phyloP scores from a whole-genome alignment of 495 filamentous ascomycete genomes.

The Penicillium coffeae region DNA sequence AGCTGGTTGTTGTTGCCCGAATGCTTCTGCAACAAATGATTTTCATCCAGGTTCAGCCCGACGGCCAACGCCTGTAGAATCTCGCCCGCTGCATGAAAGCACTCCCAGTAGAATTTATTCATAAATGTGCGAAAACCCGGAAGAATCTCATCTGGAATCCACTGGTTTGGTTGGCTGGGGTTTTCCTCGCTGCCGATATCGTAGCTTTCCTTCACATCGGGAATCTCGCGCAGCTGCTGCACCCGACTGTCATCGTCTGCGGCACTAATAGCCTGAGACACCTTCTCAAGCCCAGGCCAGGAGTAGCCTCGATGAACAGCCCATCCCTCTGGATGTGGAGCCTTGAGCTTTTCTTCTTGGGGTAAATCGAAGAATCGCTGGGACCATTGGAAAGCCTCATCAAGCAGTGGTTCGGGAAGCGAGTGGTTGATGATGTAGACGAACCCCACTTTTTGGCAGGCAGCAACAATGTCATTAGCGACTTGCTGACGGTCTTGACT shows the following conservation, averaged over 20 bases:
- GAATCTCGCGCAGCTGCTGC: constrained; percentile 29
- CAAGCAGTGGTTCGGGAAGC: constrained; percentile 39
- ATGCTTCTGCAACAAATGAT: constrained; percentile 51
- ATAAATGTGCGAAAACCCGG: constrained; percentile 60
- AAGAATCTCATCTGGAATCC: constrained; percentile 54
- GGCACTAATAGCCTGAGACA: constrained; percentile 53
- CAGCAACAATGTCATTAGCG: constrained; percentile 46
- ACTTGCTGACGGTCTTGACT: constrained; percentile 33
- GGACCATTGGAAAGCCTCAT: constrained; percentile 53
- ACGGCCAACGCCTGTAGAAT: constrained; percentile 52
- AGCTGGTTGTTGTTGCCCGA: constrained; percentile 59
- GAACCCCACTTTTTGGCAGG: constrained; percentile 57
- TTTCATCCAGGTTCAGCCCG: constrained; percentile 45
- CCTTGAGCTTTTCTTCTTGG: constrained; percentile 46
- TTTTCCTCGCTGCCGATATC: constrained; percentile 62
- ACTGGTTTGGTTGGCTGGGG: constrained; percentile 57
- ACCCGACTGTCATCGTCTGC: constrained; percentile 35
- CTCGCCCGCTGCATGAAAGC: constrained; percentile 37
- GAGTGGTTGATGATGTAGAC: constrained; percentile 57
- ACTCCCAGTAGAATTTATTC: constrained; percentile 54
- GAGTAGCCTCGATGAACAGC: constrained; percentile 62
- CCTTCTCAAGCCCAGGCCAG: constrained; percentile 61
- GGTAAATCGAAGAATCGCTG: constrained; percentile 45
- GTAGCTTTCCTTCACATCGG: constrained; percentile 55
- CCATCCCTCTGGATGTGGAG: constrained; percentile 58